Evolutionary conservation across 345 rosid genomes (phyloP), one percentile per base, ranked within the genome.

Genomic region (Brassica juncea): DNA sequence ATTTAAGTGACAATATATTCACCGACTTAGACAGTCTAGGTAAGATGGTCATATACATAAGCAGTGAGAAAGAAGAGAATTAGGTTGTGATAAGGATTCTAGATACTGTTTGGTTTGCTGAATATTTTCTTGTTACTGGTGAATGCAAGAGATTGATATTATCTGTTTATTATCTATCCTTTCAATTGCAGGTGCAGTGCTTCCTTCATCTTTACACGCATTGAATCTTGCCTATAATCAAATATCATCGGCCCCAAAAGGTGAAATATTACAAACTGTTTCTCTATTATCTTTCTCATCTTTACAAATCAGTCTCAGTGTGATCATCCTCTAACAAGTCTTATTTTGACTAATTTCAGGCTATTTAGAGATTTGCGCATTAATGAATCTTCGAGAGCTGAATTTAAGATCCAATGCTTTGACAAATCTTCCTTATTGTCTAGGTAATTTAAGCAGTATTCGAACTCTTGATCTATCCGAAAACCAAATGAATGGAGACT

Each of bases 341-440:
- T 9, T 39, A 39, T 39, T 39, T 39, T 2, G 12, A 39, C 47
- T 39, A 39, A 12, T 75, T 15, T 39, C 69, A 68, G 77, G 67
- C 4, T 67, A 67, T 11, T 54, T 27, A 25, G 30, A 57, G 49
- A 34, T 74, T 61, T 80, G 82, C 11, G n/a, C 37, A 34, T 21
- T 73, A 15, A n/a, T 0, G 8, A 0, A 73, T 32, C 70, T 79
- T 1, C 2, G 4, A 3, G 74, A 79, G 44, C 62, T 73, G 5
- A 66, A 69, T 74, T 64, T 80, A 19, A 61, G 71, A 1, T 0
- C 0, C 14, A 73, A 80, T 74, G 28, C 42, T 19, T 73, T 80
- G 23, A 23, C 34, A 16, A 71, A 10, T 23, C 1, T 54, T 14
- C 82, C 82, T 32, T 0, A 61, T 2, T 80, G 82, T 32, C 32